Evolutionary conservation across 2,329 filamentous ascomycete species (phyloP), one percentile per base, ranked within the genome.

Genomic region (Rhynchosporium agropyri): DNA sequence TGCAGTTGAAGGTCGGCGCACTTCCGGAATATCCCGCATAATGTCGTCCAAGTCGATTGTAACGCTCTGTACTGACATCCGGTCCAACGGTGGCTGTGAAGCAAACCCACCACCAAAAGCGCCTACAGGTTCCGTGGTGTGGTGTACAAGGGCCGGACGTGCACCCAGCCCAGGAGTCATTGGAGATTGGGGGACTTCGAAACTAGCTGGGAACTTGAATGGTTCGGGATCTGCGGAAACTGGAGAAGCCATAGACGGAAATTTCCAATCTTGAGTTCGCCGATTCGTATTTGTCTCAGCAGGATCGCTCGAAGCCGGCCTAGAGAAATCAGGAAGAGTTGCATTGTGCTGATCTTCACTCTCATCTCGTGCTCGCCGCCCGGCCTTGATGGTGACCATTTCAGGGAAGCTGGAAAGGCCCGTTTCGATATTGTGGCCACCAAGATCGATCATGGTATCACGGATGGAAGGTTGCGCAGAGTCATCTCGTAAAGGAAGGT

Each of bases 371-470:
- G 33, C 63, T 38, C 62, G 64, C 43, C 65, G 64, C 36, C 64
- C 63, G 42, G 72, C 66, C 58, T 65, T 81, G 65, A 88, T 84
- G 4, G 85, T 88, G 60, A 83, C 82, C 79, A 88, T 79, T 67
- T 88, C 84, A 43, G 81, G 81, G 65, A 87, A 88, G 59, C 79
- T 81, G 0, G 84, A 84, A 0, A 85, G 76, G 3, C 83, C 82
- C 43, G 77, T 80, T 1, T 83, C 83, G 49, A 81, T 78, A 6
- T 88, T 76, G 20, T 84, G 87, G 2, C 80, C 83, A 65, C 88
- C 86, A 7, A 89, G 79, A 68, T 89, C 86, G 62, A 89, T 89
- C 20, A 88, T 78, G 0, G 85, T 87, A 70, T 88, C 85, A 60
- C 83, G 77, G n/a, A 87, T 73, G 8, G 68, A 79, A 3, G 81